Base-by-base conservation (phyloP, 2,329 filamentous ascomycete species). In the Aspergillus hiratsukae region DNA sequence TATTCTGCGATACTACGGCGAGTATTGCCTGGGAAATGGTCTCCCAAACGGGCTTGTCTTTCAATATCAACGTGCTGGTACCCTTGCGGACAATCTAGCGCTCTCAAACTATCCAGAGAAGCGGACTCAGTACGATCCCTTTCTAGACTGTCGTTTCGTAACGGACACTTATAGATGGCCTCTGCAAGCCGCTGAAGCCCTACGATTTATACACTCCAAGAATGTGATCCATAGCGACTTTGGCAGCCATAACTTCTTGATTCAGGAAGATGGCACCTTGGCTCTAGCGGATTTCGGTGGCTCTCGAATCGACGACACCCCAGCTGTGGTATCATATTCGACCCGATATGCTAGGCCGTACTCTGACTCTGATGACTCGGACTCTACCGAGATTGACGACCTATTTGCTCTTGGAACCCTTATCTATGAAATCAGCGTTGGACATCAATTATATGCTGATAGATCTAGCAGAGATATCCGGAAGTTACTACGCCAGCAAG, bases 401-500 rank as follows among this genome's bases (percentile, higher is more conserved):
- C 17, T 48, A 3, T 55, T 37, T 46, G 53, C 53, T n/a, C 28
- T 51, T 17, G 40, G 48, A 14, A 51, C 53, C 1, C 2, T 55
- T 19, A 37, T 51, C 19, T 55, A 55, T 27, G 41, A 48, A 31
- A 51, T 48, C 11, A 41, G 35, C 27, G 40, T 55, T 40, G 53
- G 48, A 6, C 48, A 48, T 48, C 23, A 3, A 23, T 7, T 55
- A 27, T 51, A 51, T 25, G n/a, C 40, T 10, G 40, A 55, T 1
- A 23, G 25, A n/a, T n/a, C 37, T 27, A 48, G 31, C 29, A 46
- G 52, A 25, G 46, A 54, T 58, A 60, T 51, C 59, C 61, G 5
- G 76, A 29, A 29, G 28, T 29, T 29, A 29, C 28, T 29, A 9
- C 28, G 9, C 10, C 28, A 29, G 28, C 28, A 29, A 3, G 28